These are phyloP conservation scores for Limonomyces culmigenus DNA, from an alignment of 1,284 basidiomycete genomes.

Conservation along the genomic window DNA sequence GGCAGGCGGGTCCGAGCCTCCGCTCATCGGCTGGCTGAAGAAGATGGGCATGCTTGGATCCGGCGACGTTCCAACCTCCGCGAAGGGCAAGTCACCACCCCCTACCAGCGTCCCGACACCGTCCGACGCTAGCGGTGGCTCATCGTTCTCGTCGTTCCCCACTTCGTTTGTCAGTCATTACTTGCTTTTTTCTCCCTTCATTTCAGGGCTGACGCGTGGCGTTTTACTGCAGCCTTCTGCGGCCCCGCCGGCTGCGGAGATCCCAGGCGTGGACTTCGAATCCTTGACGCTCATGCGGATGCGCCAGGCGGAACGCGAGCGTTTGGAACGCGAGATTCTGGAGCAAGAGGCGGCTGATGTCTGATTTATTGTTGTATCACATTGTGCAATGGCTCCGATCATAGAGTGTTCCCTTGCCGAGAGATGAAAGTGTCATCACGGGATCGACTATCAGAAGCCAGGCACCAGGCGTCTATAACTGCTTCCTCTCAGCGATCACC, in stretches of 20 bases:
- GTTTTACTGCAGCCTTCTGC: no score
- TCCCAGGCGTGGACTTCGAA: conserved; percentile 52
- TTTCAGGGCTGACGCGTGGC: conserved; percentile 7
- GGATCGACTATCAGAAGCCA: no score
- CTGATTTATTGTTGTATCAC: no score
- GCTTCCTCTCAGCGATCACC: no score
- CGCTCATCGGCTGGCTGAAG: conserved; percentile 60
- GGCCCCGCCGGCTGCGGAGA: conserved; percentile 11
- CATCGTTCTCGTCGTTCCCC: conserved; percentile 36
- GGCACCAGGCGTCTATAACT: no score
- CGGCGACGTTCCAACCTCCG: conserved; percentile 8
- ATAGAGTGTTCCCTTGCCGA: no score
- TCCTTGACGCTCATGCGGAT: conserved; percentile 67
- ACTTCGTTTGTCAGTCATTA: conserved; percentile 31
- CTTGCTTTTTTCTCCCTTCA: conserved; percentile 4
- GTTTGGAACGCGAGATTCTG: conserved; percentile 59
- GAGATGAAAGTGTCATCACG: no score
- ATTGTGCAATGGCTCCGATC: no score
- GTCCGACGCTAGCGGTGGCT: conserved; percentile 1
- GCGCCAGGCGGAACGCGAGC: conserved; percentile 62
- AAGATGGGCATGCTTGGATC: conserved; percentile 38
- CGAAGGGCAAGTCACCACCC: not conserved
- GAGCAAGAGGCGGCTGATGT: conserved; percentile 33
- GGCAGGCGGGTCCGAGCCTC: conserved; percentile 49
- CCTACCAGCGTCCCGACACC: not conserved